A percentile compares a stretch with the other conserved stretches of the same genome.
Evolutionary conservation across 1,284 basidiomycete species (phyloP).

Genomic region (Malassezia psittaci): DNA sequence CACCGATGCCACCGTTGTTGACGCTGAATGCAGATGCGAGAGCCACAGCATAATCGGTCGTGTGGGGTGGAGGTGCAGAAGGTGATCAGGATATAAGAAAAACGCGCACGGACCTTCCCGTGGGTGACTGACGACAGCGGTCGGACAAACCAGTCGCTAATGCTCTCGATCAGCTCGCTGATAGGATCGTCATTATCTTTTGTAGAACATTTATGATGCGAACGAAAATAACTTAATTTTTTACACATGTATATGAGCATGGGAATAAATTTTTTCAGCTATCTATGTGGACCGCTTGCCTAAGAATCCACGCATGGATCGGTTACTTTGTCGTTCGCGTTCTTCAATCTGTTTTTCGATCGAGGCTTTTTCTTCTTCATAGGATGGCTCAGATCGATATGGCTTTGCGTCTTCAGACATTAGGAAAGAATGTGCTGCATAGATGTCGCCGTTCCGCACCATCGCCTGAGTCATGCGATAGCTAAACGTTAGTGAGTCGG

Average conservation of each 20-base stretch:
- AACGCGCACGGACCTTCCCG: too few relatives aligned
- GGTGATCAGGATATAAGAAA: too few relatives aligned
- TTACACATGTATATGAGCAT: too few relatives aligned
- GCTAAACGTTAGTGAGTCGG: conserved; percentile 6
- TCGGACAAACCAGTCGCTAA: too few relatives aligned
- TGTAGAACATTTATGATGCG: too few relatives aligned
- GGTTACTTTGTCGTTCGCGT: conserved; percentile 5
- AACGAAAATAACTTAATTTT: too few relatives aligned
- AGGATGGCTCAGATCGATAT: background rate
- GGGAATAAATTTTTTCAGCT: too few relatives aligned
- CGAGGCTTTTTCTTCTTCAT: background rate
- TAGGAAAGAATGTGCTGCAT: conserved; percentile 9
- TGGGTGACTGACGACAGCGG: too few relatives aligned
- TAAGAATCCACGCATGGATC: conserved; percentile 10
- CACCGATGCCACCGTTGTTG: conserved; percentile 1
- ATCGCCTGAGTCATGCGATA: conserved; percentile 17
- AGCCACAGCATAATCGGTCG: conserved; percentile 14
- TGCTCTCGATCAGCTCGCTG: too few relatives aligned
- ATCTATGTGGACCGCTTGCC: background rate
- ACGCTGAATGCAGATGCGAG: background rate
- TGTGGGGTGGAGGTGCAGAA: background rate
- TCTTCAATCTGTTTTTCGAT: background rate
- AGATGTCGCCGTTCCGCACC: conserved; percentile 6
- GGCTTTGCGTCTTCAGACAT: background rate
- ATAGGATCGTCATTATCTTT: too few relatives aligned